These are phyloP conservation scores for Tanacetum coccineum DNA, from an alignment of 129 eudicot species.

Conservation along the genomic window DNA sequence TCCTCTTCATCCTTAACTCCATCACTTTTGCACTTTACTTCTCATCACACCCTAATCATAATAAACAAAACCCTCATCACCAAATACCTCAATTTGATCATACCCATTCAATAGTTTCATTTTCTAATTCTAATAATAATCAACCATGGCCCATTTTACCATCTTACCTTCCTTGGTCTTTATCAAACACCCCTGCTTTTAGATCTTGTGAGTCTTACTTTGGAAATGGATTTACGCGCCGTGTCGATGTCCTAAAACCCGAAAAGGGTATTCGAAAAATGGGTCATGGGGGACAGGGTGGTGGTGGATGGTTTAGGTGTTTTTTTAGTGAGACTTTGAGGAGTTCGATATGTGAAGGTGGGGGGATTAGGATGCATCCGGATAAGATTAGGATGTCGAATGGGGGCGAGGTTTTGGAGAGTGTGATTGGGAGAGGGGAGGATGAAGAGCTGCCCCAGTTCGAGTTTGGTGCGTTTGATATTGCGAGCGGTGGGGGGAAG, in stretches of 20 bases:
- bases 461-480: constrained; percentile 68
- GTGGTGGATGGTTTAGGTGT: constrained; percentile 88
- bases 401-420: constrained; percentile 82
- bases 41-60: constrained; percentile 25
- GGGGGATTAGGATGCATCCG: constrained; percentile 66
- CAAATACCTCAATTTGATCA: neutral
- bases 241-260: constrained; percentile 42
- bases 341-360: constrained; percentile 83
- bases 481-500: constrained; percentile 27
- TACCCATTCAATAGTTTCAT: constrained; percentile 1
- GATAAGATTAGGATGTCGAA: constrained; percentile 60
- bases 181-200: constrained; percentile 11
- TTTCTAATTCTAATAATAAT: neutral
- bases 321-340: constrained; percentile 56
- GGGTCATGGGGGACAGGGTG: neutral
- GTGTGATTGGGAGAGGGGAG: constrained; percentile 76
- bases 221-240: constrained; percentile 45
- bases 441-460: constrained; percentile 75
- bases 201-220: constrained; percentile 82
- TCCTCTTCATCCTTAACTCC: constrained; percentile 61
- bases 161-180: constrained; percentile 86
- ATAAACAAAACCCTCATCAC: neutral
- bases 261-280: too few species aligned
- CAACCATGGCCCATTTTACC: constrained; percentile 94
- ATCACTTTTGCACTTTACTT: constrained; percentile 59